Evolutionary conservation across 495 filamentous ascomycete species (phyloP).

Genomic region (Parathielavia appendiculata): DNA sequence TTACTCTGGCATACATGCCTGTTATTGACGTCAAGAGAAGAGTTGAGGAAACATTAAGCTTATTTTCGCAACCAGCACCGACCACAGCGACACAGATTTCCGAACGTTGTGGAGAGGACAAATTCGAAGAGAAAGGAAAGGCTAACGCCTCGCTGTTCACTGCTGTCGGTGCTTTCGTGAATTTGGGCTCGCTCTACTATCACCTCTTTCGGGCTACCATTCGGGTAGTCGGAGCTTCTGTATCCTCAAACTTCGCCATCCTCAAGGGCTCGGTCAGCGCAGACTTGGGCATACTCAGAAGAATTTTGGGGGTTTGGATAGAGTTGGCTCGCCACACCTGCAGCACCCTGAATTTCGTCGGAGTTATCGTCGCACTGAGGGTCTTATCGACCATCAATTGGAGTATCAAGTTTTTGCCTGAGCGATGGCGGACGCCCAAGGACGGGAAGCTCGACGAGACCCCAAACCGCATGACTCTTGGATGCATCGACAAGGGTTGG

Average conservation of each 20-base stretch:
- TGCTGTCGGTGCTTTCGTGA: neutral
- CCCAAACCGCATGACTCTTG: neutral
- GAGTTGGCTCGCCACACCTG: neutral
- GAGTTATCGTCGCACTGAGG: neutral
- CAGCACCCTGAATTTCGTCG: neutral
- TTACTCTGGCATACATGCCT: no score
- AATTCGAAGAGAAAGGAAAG: no score
- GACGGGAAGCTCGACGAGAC: neutral
- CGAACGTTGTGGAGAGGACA: neutral
- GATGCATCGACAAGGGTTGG: neutral
- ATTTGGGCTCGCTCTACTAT: neutral
- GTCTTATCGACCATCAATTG: neutral
- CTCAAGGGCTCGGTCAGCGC: neutral
- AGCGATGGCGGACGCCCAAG: neutral
- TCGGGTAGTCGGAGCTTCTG: neutral
- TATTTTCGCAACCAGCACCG: neutral
- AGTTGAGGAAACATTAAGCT: neutral
- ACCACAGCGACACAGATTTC: neutral
- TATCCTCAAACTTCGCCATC: neutral
- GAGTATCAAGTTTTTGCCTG: neutral
- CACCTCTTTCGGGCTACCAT: neutral
- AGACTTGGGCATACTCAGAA: constrained; percentile 2
- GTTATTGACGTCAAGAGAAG: neutral
- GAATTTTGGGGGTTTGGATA: neutral
- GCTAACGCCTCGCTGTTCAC: neutral